These are phyloP conservation scores for Lodderomyces orthopsilosis DNA, from an alignment of 1,139 yeast genomes.

Conservation along the genomic window DNA sequence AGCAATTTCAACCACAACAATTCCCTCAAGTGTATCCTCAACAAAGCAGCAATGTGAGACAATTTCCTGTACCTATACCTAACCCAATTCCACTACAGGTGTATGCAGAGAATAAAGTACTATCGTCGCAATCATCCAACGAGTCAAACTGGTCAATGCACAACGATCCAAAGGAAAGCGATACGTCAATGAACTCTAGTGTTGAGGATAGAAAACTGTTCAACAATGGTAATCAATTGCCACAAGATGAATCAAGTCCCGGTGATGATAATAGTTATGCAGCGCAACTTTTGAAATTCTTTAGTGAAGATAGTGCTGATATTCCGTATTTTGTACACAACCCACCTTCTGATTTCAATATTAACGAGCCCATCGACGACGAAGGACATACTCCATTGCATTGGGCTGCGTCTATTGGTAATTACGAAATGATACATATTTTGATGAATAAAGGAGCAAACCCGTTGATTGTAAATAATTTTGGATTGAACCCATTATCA, in stretches of 20 bases:
- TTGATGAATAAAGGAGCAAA: conserved; percentile 74
- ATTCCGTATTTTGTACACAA: conserved; percentile 70
- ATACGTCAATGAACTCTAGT: conserved; percentile 41
- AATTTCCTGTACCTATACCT: conserved; percentile 10
- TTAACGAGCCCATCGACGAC: conserved; percentile 85
- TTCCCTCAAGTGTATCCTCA: conserved; percentile 17
- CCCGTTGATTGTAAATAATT: conserved; percentile 66
- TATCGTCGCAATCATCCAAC: conserved; percentile 45
- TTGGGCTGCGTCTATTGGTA: conserved; percentile 96
- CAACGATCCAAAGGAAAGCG: conserved; percentile 36
- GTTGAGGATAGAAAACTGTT: conserved; percentile 22
- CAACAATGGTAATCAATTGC: conserved; percentile 3
- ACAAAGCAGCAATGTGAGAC: conserved; percentile 5
- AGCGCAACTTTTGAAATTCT: conserved; percentile 55
- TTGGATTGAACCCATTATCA: conserved; percentile 83
- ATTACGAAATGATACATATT: conserved; percentile 66
- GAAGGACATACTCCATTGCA: conserved; percentile 96
- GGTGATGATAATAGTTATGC: conserved; percentile 45
- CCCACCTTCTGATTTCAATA: conserved; percentile 78
- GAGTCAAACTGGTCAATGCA: conserved; percentile 43
- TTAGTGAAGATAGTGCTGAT: conserved; percentile 69
- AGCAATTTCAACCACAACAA: conserved; percentile 17
- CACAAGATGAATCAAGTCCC: conserved; percentile 9
- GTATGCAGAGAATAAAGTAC: conserved; percentile 10
- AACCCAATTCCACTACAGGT: conserved; percentile 13